Evolutionary conservation across 164 flowering plant genomes (phyloP), one percentile per base, ranked within the genome.

Genomic region (Dillenia turbinata): DNA sequence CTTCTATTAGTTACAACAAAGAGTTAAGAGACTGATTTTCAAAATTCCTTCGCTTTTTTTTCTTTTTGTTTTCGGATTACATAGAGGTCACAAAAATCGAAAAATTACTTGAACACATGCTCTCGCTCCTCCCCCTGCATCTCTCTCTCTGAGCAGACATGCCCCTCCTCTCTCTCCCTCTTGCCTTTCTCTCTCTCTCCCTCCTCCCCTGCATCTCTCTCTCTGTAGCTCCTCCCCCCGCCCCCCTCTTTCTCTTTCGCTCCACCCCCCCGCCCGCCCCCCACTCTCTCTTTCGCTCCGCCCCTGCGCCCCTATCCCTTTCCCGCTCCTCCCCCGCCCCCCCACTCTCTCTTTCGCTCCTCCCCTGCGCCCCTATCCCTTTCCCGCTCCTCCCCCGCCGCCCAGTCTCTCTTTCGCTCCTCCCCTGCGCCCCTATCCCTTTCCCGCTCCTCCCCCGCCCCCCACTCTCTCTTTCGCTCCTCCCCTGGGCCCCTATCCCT

Each of bases 371-470:
- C 43, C 19, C 44, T 9, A 24, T 9, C 26, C 13, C 44, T 43
- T 10, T 19, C 44, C 10, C 26, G 10, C 59, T 17, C 13, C 10
- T 12, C 59, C 44, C 10, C 59, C 44, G 9, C 59, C 59, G 9
- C 43, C 26, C 43, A 9, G n/a, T n/a, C 59, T 8, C 45, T 19
- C 9, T 12, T 17, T 17, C 45, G 9, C 43, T n/a, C 44, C 15
- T 43, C 43, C 26, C 59, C 45, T 11, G 9, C 45, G 9, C 59
- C 44, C 45, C 44, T 19, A 9, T 19, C 59, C 12, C 43, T 24
- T 43, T 19, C 10, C 59, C 59, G 40, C 59, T 17, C 45, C 59
- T 43, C 45, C 26, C 59, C 45, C 59, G 10, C 59, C 44, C 10
- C n/a, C 26, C 44, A 24, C 43, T 17, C 9, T 6, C 45, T 43